Evolutionary conservation across 176 grass and related monocot genomes (phyloP).

Genomic region (Aegilops speltoides): DNA sequence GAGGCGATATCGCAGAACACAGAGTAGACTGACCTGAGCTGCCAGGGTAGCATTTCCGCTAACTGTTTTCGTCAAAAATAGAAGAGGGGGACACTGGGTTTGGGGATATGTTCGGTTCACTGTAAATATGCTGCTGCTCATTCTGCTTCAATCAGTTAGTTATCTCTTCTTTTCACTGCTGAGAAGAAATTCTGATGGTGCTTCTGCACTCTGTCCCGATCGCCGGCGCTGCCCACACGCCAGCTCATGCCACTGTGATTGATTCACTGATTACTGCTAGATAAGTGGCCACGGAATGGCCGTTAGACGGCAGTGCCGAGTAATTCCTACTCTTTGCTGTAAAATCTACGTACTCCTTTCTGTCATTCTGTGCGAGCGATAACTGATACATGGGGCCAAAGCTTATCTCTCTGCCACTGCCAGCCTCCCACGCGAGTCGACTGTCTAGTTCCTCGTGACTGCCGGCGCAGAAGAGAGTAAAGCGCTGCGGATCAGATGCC

Average conservation of each 20-base stretch:
- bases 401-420: no score
- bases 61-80: not conserved
- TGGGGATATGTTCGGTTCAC: not conserved
- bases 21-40: constrained; percentile 29
- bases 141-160: not conserved
- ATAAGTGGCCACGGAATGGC: not conserved
- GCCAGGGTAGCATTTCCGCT: constrained; percentile 16
- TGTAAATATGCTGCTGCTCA: constrained; percentile 48
- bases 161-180: not conserved
- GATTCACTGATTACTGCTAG: not conserved
- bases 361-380: no score
- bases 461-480: not conserved
- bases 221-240: not conserved
- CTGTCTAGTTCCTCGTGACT: constrained; percentile 15
- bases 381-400: no score
- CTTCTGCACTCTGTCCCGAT: not conserved
- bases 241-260: not conserved
- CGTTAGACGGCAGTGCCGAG: no score
- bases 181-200: not conserved
- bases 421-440: not conserved
- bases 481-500: not conserved
- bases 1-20: constrained; percentile 82
- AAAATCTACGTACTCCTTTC: not conserved
- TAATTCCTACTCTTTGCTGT: not conserved
- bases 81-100: not conserved